Conservation (phyloP, 306 rosid genomes). For the Cyamopsis tetragonoloba region DNA sequence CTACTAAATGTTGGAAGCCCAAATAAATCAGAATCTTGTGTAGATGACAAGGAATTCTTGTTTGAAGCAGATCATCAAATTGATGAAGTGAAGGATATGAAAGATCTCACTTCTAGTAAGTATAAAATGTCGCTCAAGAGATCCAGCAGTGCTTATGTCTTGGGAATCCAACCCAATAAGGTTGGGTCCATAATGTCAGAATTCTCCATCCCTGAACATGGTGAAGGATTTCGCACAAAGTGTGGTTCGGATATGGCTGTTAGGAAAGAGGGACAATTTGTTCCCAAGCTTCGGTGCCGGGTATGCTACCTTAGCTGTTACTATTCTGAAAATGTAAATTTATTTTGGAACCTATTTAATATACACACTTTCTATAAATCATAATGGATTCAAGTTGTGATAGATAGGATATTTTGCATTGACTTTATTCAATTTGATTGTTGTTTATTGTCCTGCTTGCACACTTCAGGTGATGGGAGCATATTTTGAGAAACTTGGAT, state of each 20-base stretch:
- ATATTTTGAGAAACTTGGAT: conserved; percentile 86
- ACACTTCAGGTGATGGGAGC: conserved; percentile 87
- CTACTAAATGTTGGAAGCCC: conserved; percentile 35
- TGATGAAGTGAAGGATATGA: conserved; percentile 41
- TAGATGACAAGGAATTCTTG: conserved; percentile 34
- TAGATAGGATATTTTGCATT: neutral
- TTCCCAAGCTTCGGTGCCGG: conserved; percentile 86
- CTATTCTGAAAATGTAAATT: neutral
- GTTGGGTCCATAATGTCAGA: conserved; percentile 59
- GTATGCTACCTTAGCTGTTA: conserved; percentile 45
- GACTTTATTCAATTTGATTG: conserved; percentile 15
- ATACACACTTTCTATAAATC: neutral
- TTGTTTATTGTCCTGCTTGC: conserved; percentile 19
- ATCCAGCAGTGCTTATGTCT: conserved; percentile 66
- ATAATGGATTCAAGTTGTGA: neutral
- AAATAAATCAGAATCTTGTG: conserved; percentile 31
- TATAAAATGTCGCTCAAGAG: conserved; percentile 47
- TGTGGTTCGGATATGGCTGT: conserved; percentile 45
- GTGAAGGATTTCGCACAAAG: conserved; percentile 46
- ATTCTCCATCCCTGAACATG: conserved; percentile 40
- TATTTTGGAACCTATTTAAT: neutral
- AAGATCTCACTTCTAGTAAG: conserved; percentile 22
- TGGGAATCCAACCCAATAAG: conserved; percentile 45
- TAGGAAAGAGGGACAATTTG: conserved; percentile 50
- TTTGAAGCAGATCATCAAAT: conserved; percentile 29